Base-by-base conservation (phyloP, 2,329 filamentous ascomycete genomes). In the Penicillium sp. region DNA sequence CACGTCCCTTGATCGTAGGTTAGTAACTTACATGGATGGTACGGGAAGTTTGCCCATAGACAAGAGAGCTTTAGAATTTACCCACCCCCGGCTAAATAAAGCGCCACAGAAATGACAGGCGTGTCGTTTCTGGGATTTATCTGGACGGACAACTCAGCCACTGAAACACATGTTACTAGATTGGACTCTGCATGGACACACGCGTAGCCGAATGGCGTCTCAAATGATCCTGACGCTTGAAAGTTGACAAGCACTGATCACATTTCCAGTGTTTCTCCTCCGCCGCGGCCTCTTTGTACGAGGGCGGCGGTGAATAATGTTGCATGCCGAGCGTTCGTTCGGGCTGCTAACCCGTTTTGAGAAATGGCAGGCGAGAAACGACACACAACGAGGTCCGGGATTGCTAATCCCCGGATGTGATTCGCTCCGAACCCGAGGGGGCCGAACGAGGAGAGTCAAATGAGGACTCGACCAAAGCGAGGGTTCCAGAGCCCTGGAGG, bases 21-120 rank as follows among this genome's bases (percentile, higher is more conserved):
- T 35, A 49, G 47, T 35, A 14, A 7, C 15, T 35, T 35, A 25
- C 31, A 10, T 10, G 31, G 8, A 31, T 31, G 31, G 8, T 10
- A 22, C 11, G 10, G 41, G 35, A 54, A 5, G 25, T 17, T 28
- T 38, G 38, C 14, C 35, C 39, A 42, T 42, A 42, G 15, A 14
- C 20, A 10, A 5, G 31, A 31, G 31, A 31, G 31, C 1, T 8
- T 5, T 31, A 31, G 31, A 31, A 31, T 31, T 31, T 31, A 67
- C 70, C 39, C 58, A 71, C 69, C 67, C 63, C 64, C 68, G 65
- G 53, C 67, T 70, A 57, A 71, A 71, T 5, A 60, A 25, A 37
- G 67, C 63, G 39, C 59, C 59, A 53, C 70, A 73, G 52, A 72
- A 73, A 20, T 55, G 60, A 53, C 70, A 71, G 20, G 49, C 37